phyloP scores from a whole-genome alignment of 768 basidiomycete species.

The Russula griseocarnosa region DNA sequence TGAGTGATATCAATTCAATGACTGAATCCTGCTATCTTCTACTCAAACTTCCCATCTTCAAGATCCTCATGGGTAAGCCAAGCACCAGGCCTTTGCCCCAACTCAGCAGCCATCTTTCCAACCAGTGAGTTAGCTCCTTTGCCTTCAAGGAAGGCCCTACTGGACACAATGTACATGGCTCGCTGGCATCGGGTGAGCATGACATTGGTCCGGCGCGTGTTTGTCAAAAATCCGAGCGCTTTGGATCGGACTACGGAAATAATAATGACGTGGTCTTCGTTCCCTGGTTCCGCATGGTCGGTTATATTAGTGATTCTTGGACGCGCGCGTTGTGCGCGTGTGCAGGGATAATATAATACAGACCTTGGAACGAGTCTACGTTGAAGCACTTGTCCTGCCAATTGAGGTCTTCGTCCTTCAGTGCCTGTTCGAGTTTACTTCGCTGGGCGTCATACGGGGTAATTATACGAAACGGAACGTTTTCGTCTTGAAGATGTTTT shows the following conservation, averaged over 20 bases:
- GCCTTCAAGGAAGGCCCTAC: slow-evolving; percentile 54
- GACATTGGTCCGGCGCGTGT: slow-evolving; percentile 72
- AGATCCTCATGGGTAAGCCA: slow-evolving; percentile 40
- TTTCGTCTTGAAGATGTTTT: slow-evolving; percentile 47
- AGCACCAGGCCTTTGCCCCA: slow-evolving; percentile 32
- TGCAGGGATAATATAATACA: slow-evolving; percentile 13
- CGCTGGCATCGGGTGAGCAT: slow-evolving; percentile 80
- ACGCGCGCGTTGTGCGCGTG: neutral
- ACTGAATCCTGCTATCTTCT: neutral
- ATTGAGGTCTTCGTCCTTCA: slow-evolving; percentile 47
- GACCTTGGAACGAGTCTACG: slow-evolving; percentile 80
- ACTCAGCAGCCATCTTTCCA: slow-evolving; percentile 38
- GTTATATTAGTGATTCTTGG: neutral
- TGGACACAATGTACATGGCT: slow-evolving; percentile 74
- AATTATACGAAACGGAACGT: slow-evolving; percentile 58
- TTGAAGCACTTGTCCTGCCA: slow-evolving; percentile 74
- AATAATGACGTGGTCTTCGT: slow-evolving; percentile 76
- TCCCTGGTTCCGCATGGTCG: slow-evolving; percentile 46
- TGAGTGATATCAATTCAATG: no score
- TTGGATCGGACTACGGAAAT: slow-evolving; percentile 65
- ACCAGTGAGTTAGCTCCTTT: slow-evolving; percentile 47
- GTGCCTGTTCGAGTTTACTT: slow-evolving; percentile 49
- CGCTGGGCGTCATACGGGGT: slow-evolving; percentile 81
- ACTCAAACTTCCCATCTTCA: slow-evolving; percentile 37
- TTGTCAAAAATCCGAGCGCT: slow-evolving; percentile 63